A percentile compares a stretch with the other conserved stretches of the same genome.
Conservation (phyloP, 805 yeast genomes). For the Candida quercuum region DNA sequence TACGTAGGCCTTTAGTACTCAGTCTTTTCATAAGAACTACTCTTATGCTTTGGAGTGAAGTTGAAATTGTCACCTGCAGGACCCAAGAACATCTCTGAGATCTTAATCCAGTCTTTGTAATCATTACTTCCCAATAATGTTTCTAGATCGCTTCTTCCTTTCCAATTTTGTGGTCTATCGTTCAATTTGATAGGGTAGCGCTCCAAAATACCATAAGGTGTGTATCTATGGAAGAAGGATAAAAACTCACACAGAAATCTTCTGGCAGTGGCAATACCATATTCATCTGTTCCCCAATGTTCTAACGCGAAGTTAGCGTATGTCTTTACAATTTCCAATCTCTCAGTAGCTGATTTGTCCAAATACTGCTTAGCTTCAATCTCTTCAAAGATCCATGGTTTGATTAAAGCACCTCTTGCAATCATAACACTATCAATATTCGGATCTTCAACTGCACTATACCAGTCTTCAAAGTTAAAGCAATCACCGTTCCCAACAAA, state of each 20-base stretch:
- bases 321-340: constrained; percentile 66
- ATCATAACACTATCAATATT: constrained; percentile 94
- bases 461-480: constrained; percentile 84
- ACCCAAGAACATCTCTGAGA: constrained; percentile 93
- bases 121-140: constrained; percentile 81
- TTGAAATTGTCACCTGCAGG: constrained; percentile 70
- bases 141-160: constrained; percentile 88
- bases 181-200: constrained; percentile 83
- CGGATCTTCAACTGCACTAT: constrained; percentile 54
- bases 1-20: too few relatives aligned
- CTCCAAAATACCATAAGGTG: constrained; percentile 91
- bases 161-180: constrained; percentile 92
- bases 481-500: constrained; percentile 95
- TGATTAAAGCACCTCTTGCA: constrained; percentile 95
- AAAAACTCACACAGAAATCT: constrained; percentile 91
- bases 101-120: constrained; percentile 91
- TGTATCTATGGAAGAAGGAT: constrained; percentile 89
- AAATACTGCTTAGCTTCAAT: constrained; percentile 82
- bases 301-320: constrained; percentile 80
- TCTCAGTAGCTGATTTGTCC: constrained; percentile 86
- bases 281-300: constrained; percentile 98
- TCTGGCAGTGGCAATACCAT: constrained; percentile 83
- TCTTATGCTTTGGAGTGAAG: constrained; percentile 92
- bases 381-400: constrained; percentile 99
- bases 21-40: constrained; percentile 59